phyloP scores from a whole-genome alignment of 345 rosid species.

The Gossypium mustelinum region DNA sequence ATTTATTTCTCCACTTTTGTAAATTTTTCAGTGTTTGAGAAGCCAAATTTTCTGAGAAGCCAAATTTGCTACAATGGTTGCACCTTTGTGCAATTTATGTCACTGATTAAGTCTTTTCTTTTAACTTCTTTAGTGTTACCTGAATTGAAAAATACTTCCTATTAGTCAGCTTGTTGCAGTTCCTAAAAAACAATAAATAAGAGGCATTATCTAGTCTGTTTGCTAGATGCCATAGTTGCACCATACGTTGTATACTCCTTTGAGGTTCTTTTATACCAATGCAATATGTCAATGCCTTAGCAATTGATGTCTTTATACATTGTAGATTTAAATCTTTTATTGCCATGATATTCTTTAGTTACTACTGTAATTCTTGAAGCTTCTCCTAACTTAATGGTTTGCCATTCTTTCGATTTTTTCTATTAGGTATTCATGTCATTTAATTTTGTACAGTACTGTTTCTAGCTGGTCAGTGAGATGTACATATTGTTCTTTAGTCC shows the following conservation, averaged over 20 bases:
- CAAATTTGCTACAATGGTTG: background rate
- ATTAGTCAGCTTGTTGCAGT: background rate
- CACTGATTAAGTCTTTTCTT: background rate
- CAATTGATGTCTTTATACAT: background rate
- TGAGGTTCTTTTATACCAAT: slow-evolving; percentile 7
- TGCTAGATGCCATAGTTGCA: background rate
- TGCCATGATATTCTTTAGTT: background rate
- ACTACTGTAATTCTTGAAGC: background rate
- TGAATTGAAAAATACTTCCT: background rate
- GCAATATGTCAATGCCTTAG: background rate
- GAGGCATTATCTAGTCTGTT: background rate
- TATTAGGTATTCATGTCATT: background rate
- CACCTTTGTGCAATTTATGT: background rate
- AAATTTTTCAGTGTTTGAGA: background rate
- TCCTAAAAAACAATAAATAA: background rate
- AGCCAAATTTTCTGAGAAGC: background rate
- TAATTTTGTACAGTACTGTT: background rate
- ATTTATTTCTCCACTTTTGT: background rate
- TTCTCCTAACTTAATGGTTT: background rate
- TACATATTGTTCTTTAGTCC: background rate
- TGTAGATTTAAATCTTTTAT: background rate
- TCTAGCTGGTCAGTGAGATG: slow-evolving; percentile 2
- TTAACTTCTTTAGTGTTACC: background rate
- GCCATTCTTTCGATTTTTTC: background rate
- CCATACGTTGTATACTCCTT: background rate